Base-by-base conservation (phyloP, 768 basidiomycete species). In the Mycena kentingensis region DNA sequence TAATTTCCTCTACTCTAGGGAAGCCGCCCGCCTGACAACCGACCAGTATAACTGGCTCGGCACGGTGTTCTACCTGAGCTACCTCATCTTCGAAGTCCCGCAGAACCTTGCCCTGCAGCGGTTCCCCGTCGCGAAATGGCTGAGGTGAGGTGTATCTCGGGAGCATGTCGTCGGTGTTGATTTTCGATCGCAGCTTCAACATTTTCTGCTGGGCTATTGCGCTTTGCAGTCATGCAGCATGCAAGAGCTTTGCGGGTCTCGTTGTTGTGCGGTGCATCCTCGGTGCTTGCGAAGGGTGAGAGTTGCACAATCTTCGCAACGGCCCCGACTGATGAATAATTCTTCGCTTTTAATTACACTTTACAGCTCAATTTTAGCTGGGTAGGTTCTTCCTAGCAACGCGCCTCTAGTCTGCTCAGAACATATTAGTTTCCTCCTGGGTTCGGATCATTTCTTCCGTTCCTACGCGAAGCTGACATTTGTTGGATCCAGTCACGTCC, bases 91-190 rank as follows among this genome's bases (percentile, higher is more conserved):
- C 52, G 70, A 80, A 61, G 87, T 85, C 57, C 88, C 87, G 74
- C 76, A 90, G 65, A 89, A 87, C 58, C 70, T 88, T 38, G 88
- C 87, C 2, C 73, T 90, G 24, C 88, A 90, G 60, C 79, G 77
- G 38, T 79, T 88, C 46, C 87, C 87, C 5, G 83, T 90, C 27
- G 88, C 82, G 26, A 90, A 88, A 72, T 90, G 88, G 88, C 88
- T 90, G 81, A 88, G 86, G 87, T 80, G 52, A 22, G 5, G 8
- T 29, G 24, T 16, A 1, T 15, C 21, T n/a, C 46, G 27, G 5
- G 18, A 8, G 12, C 15, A 5, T 31, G 24, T 3, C n/a, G n/a
- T n/a, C n/a, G n/a, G n/a, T n/a, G n/a, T n/a, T n/a, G n/a, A n/a
- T n/a, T n/a, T 11, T 5, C 38, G 24, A 5, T 1, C 39, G 11